Base-by-base conservation (phyloP, 2,329 filamentous ascomycete genomes). In the Curvularia spicifera region DNA sequence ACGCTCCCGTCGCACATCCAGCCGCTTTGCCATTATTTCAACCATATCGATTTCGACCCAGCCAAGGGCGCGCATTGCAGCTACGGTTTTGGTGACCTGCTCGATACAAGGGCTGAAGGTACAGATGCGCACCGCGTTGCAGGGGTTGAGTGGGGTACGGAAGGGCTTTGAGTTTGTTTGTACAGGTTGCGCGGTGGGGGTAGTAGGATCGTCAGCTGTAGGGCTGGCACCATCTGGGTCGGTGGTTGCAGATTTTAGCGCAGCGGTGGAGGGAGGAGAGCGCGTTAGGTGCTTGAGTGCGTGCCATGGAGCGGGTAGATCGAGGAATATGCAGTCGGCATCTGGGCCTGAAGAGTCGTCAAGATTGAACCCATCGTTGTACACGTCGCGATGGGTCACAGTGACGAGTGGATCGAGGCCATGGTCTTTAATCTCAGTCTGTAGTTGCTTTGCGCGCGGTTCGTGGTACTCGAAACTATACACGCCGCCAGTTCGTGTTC, bases 51-150 rank as follows among this genome's bases (percentile, higher is more conserved):
- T 96, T 57, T 94, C 90, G 9, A 93, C 85, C 95, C 95, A 99
- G 52, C 91, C 92, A 6, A 93, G 81, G 37, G 87, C 85, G 53
- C 94, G 89, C 77, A 99, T 84, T 12, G 87, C 86, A 10, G 91
- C 89, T 53, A 97, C 88, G 0, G 95, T 98, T 55, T 88, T 87
- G 52, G 90, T 92, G 22, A 96, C 94, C 80, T 99, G 95, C 78
- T 99, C 95, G 65, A 99, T 96, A 77, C 95, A 99, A 0, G 95
- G 95, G 1, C 91, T 96, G 79, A 99, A 99, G 0, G 93, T 96
- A 80, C 95, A 99, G 53, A 99, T 85, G 71, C 95, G 85, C 1
- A 89, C 86, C 5, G 89, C 84, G 42, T 85, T 84, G n/a, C 84
- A 83, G 0, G 91, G 87, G 65, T 95, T 89, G 10, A 98, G 82